Percentiles rank a stretch among this genome's conserved stretches.
Conservation (phyloP, 352 stramenopile genomes). For the Thalassiosira exigua region DNA sequence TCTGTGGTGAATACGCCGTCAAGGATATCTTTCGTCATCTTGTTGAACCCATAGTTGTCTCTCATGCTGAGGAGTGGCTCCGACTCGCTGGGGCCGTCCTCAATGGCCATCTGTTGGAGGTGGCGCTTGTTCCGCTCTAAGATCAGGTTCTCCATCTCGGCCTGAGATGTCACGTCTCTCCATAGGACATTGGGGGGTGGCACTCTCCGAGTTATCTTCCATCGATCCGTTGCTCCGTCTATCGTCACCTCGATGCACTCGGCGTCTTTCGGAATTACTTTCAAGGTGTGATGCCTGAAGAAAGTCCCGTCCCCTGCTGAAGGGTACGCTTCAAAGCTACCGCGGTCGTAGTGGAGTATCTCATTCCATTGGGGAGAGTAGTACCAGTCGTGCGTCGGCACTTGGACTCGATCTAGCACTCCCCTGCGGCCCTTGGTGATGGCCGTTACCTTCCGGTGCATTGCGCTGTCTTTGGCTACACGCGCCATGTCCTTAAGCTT, state of each 20-base stretch:
- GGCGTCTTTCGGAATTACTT: conserved; percentile 22
- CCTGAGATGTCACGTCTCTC: background rate
- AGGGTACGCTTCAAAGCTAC: conserved; percentile 4
- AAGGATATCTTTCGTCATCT: too few species aligned
- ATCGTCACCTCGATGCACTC: background rate
- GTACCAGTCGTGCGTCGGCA: conserved; percentile 15
- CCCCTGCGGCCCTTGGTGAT: background rate
- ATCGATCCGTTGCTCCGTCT: background rate
- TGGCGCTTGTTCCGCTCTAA: conserved; percentile 16
- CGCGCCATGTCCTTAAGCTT: background rate
- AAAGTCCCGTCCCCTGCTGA: too few species aligned
- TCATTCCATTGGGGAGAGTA: conserved; percentile 1
- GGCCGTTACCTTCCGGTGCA: background rate
- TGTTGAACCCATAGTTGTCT: too few species aligned
- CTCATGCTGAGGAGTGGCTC: too few species aligned
- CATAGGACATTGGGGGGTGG: too few species aligned
- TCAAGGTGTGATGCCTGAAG: conserved; percentile 13
- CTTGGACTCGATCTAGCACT: conserved; percentile 5
- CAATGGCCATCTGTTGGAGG: conserved; percentile 16
- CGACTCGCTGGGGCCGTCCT: conserved; percentile 11
- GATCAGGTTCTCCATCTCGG: conserved; percentile 5
- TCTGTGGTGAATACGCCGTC: too few species aligned
- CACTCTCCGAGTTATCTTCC: too few species aligned
- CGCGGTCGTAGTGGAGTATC: conserved; percentile 15
- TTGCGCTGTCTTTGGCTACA: background rate